Percentiles rank a stretch among this genome's conserved stretches.
Evolutionary conservation across 2,329 filamentous ascomycete genomes (phyloP).

Genomic region (Pochonia chlamydosporia): DNA sequence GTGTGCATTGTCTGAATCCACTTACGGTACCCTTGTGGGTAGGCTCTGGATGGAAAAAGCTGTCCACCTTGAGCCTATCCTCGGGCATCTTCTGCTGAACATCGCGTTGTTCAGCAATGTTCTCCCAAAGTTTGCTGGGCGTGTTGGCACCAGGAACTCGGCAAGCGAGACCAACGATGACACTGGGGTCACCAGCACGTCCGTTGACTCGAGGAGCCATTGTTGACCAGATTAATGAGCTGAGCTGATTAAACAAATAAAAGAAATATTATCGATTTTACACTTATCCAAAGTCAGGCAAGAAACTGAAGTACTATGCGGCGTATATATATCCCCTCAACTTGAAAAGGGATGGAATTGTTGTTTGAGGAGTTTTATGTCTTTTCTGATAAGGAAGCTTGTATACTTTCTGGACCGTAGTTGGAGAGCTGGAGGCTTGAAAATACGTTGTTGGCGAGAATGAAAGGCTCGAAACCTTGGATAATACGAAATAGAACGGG

Average conservation of each 20-base stretch:
- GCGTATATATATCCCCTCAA: not conserved
- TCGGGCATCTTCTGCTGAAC: conserved; percentile 30
- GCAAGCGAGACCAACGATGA: conserved; percentile 26
- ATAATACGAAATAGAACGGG: not conserved
- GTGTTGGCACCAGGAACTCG: conserved; percentile 22
- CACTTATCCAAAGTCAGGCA: not conserved
- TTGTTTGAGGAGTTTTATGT: too few species aligned
- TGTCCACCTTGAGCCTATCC: conserved; percentile 39
- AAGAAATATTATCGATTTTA: not conserved
- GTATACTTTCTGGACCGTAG: too few species aligned
- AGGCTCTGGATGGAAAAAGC: conserved; percentile 28
- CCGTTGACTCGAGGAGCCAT: conserved; percentile 10
- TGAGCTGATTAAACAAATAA: not conserved
- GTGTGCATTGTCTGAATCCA: not conserved
- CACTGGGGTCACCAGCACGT: conserved; percentile 20
- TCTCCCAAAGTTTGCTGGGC: conserved; percentile 23
- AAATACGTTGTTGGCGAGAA: not conserved
- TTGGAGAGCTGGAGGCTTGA: not conserved
- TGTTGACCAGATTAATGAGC: conserved; percentile 6
- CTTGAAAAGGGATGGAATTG: too few species aligned
- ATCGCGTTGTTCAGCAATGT: conserved; percentile 24
- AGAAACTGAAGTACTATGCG: not conserved
- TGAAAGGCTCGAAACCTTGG: not conserved
- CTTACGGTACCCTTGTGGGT: conserved; percentile 17
- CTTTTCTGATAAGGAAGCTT: too few species aligned